Evolutionary conservation across 2,329 filamentous ascomycete genomes (phyloP).

Genomic region (Penicillium sp.): DNA sequence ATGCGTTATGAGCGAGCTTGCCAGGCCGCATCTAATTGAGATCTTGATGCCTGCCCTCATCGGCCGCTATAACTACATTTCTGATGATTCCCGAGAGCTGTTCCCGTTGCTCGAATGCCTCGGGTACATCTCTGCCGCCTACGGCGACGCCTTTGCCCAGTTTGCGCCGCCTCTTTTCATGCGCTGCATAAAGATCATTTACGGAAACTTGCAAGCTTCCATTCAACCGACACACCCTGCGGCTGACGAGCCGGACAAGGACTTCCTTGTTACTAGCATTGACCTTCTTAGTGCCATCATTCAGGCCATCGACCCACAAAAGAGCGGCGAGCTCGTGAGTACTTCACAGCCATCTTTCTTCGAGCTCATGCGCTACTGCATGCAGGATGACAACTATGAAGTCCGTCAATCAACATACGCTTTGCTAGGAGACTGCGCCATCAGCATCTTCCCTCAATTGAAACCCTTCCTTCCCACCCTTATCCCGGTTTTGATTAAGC

Average conservation of each 20-base stretch:
- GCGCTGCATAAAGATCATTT: constrained; percentile 83
- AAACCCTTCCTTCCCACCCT: constrained; percentile 64
- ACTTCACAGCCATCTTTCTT: constrained; percentile 76
- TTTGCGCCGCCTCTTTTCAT: constrained; percentile 80
- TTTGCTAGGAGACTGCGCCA: constrained; percentile 85
- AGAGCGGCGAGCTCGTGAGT: constrained; percentile 67
- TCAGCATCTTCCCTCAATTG: constrained; percentile 77
- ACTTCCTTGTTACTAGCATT: constrained; percentile 89
- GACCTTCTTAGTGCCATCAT: constrained; percentile 89
- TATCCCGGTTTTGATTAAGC: constrained; percentile 69
- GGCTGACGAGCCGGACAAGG: constrained; percentile 79
- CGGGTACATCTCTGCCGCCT: constrained; percentile 81
- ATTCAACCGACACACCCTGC: constrained; percentile 48
- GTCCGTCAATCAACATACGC: constrained; percentile 95
- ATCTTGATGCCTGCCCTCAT: constrained; percentile 90
- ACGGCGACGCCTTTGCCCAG: constrained; percentile 70
- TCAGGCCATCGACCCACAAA: constrained; percentile 67
- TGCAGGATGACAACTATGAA: constrained; percentile 83
- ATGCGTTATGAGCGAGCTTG: constrained; percentile 71
- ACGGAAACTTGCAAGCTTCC: constrained; percentile 76
- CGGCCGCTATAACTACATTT: constrained; percentile 73
- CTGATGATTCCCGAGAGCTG: constrained; percentile 81
- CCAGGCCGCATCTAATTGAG: constrained; percentile 69
- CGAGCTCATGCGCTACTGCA: constrained; percentile 78
- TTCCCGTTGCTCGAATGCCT: constrained; percentile 94